Evolutionary conservation across 345 rosid species (phyloP), one percentile per base, ranked within the genome.

Genomic region (Citrus sp.): DNA sequence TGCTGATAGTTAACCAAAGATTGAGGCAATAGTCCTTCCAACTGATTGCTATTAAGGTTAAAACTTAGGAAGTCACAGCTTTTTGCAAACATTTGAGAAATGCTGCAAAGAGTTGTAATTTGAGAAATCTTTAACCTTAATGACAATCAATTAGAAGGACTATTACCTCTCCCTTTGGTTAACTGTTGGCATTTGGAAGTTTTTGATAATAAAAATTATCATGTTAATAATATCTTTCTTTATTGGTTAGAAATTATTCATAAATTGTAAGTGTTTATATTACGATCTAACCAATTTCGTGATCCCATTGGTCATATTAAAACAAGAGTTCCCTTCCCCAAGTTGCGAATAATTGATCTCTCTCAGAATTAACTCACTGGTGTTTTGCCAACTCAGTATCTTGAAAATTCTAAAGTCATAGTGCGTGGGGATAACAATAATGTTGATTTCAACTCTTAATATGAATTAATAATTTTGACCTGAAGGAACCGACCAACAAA

Each of bases 171-270:
- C 9, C 9, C 42, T 40, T 8, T 40, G 2, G 42, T 8, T 40
- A 40, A 2, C 12, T 9, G 3, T 9, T 2, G 12, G 12, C 0
- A 40, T 40, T 40, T 40, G 42, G 3, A 40, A 40, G 42, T 9
- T 40, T 9, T 40, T 8, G 10, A 40, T 40, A 40, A 0, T 40
- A 2, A 9, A 9, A 40, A 40, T 40, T 0, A 81, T 49, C 24
- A 9, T 4, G 37, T 78, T 27, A 75, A 24, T 24, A 84, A 49
- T 24, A 66, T n/a, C 4, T 85, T 80, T 9, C 87, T 7, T 38
- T 7, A 2, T 24, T 78, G 84, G 86, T 37, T 85, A 32, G 79
- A 38, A 40, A 25, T 67, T 25, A 77, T 85, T 51, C 77, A 67
- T 0, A 4, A 76, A 4, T 34, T 85, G 7, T 40, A 63, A 21